These are phyloP conservation scores for Cladosporium phlei DNA, from an alignment of 2,329 filamentous ascomycete genomes.

Conservation along the genomic window DNA sequence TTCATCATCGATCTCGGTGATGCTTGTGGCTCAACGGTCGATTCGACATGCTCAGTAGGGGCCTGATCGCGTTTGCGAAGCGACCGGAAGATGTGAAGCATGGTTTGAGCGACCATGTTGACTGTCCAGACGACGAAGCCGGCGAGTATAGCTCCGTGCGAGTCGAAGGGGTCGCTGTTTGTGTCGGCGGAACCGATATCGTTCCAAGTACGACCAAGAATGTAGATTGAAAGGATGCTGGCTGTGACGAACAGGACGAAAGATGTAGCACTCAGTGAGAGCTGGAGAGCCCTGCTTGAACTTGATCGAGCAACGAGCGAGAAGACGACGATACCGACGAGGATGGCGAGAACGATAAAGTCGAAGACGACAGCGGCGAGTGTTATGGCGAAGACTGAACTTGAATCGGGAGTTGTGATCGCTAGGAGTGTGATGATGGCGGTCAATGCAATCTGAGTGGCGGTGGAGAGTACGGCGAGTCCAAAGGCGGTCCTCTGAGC, in stretches of 20 bases:
- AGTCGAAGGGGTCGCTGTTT: neutral
- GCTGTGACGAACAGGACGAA: constrained; percentile 17
- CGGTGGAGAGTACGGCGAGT: constrained; percentile 17
- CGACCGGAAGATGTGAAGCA: constrained; percentile 25
- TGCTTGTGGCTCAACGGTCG: constrained; percentile 8
- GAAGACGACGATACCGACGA: constrained; percentile 15
- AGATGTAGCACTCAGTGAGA: constrained; percentile 12
- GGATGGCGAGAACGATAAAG: constrained; percentile 18
- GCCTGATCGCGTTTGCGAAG: constrained; percentile 14
- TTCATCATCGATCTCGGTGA: constrained; percentile 11
- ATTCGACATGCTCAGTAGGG: neutral
- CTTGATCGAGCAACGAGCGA: constrained; percentile 15
- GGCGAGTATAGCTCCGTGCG: constrained; percentile 18
- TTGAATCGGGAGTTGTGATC: constrained; percentile 12
- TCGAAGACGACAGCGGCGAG: constrained; percentile 22
- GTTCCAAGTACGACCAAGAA: constrained; percentile 16
- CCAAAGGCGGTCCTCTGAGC: constrained; percentile 5
- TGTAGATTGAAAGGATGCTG: constrained; percentile 20
- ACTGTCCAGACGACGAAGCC: constrained; percentile 27
- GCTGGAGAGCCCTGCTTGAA: constrained; percentile 15
- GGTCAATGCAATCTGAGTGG: constrained; percentile 18
- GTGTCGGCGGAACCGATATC: neutral
- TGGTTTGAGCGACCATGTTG: constrained; percentile 22
- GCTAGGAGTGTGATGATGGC: constrained; percentile 20
- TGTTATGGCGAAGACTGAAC: constrained; percentile 16